A percentile compares a stretch with the other conserved stretches of the same genome.
Conservation (phyloP, 164 flowering plant species). For the Vitis vinifera region ASM3070453v1 NC_081805.1:1977501-1978000, state of each 20-base stretch:
- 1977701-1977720: slow-evolving; percentile 42
- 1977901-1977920: too few relatives aligned
- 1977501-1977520: neutral
- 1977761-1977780: slow-evolving; percentile 58
- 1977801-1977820: neutral
- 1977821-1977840: neutral
- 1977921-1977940: too few relatives aligned
- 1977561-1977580: neutral
- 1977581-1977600: neutral
- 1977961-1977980: too few relatives aligned
- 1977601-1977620: neutral
- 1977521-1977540: neutral
- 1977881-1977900: too few relatives aligned
- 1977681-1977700: slow-evolving; percentile 49
- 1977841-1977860: neutral
- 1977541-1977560: neutral
- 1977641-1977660: slow-evolving; percentile 33
- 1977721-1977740: slow-evolving; percentile 53
- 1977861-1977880: too few relatives aligned
- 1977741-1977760: slow-evolving; percentile 50
- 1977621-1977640: neutral
- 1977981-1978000: too few relatives aligned
- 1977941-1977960: too few relatives aligned
- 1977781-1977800: slow-evolving; percentile 2
- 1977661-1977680: slow-evolving; percentile 33